phyloP scores from a whole-genome alignment of 1,139 yeast species.

The Pneumocystis canis region DNA sequence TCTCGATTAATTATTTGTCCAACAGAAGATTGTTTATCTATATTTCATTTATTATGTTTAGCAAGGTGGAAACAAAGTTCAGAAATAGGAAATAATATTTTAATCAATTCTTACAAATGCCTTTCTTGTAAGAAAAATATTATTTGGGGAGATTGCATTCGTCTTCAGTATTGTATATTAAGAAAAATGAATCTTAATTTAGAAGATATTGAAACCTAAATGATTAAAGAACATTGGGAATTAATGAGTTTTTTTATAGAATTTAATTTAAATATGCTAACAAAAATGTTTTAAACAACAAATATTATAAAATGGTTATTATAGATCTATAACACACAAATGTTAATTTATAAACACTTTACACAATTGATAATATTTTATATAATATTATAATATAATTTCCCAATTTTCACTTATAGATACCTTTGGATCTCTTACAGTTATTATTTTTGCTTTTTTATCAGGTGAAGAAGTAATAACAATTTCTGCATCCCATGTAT shows the following conservation, averaged over 20 bases:
- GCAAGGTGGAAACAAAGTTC: not conserved
- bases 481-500: constrained; percentile 27
- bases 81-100: not conserved
- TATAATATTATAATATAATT: not conserved
- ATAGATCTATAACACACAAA: not conserved
- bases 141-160: not conserved
- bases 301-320: not conserved
- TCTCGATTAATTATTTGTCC: not conserved
- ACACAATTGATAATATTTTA: not conserved
- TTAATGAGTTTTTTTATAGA: not conserved
- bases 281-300: not conserved
- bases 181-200: not conserved
- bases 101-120: not conserved
- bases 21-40: not conserved
- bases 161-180: not conserved
- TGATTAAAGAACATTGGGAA: not conserved
- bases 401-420: constrained; percentile 38
- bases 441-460: constrained; percentile 19
- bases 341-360: no score
- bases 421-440: constrained; percentile 43
- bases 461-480: constrained; percentile 10
- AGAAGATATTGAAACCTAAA: not conserved
- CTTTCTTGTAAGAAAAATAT: not conserved
- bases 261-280: not conserved
- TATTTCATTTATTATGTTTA: not conserved